Percentiles rank a stretch among this genome's conserved stretches.
Conservation (phyloP, 2,329 filamentous ascomycete genomes). For the Neocatenulostroma microsporum region DNA sequence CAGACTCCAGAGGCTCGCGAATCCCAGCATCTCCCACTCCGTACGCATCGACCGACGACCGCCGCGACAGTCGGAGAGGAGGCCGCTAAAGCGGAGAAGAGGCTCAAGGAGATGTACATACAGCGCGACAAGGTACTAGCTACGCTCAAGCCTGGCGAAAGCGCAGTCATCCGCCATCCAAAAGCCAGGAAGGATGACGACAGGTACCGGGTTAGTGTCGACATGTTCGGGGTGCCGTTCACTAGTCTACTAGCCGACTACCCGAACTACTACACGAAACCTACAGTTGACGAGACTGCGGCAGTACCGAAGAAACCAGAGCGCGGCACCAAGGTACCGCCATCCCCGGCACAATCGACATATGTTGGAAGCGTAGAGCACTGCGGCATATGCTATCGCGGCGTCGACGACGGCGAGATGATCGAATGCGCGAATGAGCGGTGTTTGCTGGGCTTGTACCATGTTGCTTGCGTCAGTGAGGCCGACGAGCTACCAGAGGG, state of each 20-base stretch:
- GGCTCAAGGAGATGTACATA: constrained; percentile 3
- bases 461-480: constrained; percentile 3
- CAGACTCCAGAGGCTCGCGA: neutral
- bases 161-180: neutral
- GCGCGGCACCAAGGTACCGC: neutral
- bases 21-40: neutral
- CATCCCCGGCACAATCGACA: neutral
- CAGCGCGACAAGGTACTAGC: constrained; percentile 1
- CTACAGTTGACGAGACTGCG: neutral
- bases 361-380: neutral
- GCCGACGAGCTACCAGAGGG: no score
- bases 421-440: constrained; percentile 2
- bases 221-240: constrained; percentile 6
- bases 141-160: constrained; percentile 4
- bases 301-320: neutral
- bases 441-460: constrained; percentile 3
- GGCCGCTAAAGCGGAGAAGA: constrained; percentile 2
- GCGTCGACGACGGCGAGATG: constrained; percentile 1
- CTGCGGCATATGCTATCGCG: constrained; percentile 1
- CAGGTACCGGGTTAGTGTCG: neutral
- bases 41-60: no score
- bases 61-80: neutral
- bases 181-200: neutral
- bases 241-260: constrained; percentile 4
- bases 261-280: constrained; percentile 1